These are phyloP conservation scores for Fusarium pseudoanthophilum DNA, from an alignment of 2,329 filamentous ascomycete genomes.

Conservation along the genomic window DNA sequence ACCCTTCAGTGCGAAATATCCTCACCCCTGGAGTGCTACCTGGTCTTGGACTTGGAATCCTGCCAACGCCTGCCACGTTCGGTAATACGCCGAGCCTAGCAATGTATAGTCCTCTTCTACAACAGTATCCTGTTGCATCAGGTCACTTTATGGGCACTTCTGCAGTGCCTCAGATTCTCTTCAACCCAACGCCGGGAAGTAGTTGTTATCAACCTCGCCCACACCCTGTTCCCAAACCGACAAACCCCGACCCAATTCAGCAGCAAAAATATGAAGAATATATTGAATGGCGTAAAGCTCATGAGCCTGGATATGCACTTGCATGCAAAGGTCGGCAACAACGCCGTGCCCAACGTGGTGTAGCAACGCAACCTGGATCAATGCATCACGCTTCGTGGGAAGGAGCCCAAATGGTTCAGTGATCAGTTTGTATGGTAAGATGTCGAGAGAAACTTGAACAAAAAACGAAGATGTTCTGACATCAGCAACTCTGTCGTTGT, in stretches of 20 bases:
- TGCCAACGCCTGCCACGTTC: background rate
- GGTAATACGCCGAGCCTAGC: slow-evolving; percentile 2
- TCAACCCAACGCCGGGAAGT: background rate
- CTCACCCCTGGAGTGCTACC: slow-evolving; percentile 8
- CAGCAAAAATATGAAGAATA: slow-evolving; percentile 61
- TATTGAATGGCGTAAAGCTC: slow-evolving; percentile 61
- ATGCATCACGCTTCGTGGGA: background rate
- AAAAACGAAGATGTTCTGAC: background rate
- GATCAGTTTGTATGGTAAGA: background rate
- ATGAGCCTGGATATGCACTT: slow-evolving; percentile 59
- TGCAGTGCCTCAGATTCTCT: background rate
- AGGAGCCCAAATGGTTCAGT: background rate
- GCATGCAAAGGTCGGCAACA: slow-evolving; percentile 59
- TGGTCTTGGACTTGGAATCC: slow-evolving; percentile 4
- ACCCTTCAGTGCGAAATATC: background rate
- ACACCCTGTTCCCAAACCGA: slow-evolving; percentile 53
- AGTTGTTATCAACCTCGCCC: background rate
- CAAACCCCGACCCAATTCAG: slow-evolving; percentile 52
- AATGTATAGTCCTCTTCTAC: background rate
- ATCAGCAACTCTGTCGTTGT: background rate
- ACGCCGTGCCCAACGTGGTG: slow-evolving; percentile 48
- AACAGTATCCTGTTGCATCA: slow-evolving; percentile 2
- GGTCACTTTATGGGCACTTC: background rate
- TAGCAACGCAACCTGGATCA: slow-evolving; percentile 4
- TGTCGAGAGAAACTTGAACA: background rate